Base-by-base conservation (phyloP, 495 filamentous ascomycete genomes). In the Neurospora sp. region DNA sequence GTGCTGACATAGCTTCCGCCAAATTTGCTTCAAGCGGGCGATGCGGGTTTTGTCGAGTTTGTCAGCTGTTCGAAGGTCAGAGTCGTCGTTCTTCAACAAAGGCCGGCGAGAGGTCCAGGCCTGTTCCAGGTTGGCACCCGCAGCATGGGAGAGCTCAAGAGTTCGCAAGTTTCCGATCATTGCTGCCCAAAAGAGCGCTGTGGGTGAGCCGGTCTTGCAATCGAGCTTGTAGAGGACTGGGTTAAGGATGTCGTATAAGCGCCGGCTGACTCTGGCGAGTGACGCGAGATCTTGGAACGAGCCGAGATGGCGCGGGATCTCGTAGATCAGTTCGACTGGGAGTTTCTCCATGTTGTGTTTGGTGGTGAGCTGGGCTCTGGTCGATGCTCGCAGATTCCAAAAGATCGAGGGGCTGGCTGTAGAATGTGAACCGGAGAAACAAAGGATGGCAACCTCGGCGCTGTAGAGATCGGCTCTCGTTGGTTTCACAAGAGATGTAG, bases 121-220 rank as follows among this genome's bases (percentile, higher is more conserved):
- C 18, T 48, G 20, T 40, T 40, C 7, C 37, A 74, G 70, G 7
- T 69, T 35, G 38, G 73, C 70, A 48, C 73, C 73, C 2, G 73
- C 73, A 4, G 20, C 73, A 16, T 54, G 23, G 16, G 73, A 16
- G 20, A 70, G 54, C 11, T 35, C 39, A 12, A 74, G 46, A 10
- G 73, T 74, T 39, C 23, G 10, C 23, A 72, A 14, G 7, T 23
- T 5, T 59, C 46, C 39, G 8, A 41, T 62, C 72, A 14, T 71
- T 7, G 73, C 73, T 41, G 38, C 73, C 73, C 73, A 74, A 37
- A 72, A 74, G 8, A 62, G 59, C 23, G 73, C 48, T 16, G 38
- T 27, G 2, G 73, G 54, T 14, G 35, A 14, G 9, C 70, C 70
- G 2, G 73, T 72, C 16, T 39, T 7, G 39, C 31, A 70, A 44